These are phyloP conservation scores for Barnettozyma siamensis DNA, from an alignment of 805 yeast species.

Conservation along the genomic window DNA sequence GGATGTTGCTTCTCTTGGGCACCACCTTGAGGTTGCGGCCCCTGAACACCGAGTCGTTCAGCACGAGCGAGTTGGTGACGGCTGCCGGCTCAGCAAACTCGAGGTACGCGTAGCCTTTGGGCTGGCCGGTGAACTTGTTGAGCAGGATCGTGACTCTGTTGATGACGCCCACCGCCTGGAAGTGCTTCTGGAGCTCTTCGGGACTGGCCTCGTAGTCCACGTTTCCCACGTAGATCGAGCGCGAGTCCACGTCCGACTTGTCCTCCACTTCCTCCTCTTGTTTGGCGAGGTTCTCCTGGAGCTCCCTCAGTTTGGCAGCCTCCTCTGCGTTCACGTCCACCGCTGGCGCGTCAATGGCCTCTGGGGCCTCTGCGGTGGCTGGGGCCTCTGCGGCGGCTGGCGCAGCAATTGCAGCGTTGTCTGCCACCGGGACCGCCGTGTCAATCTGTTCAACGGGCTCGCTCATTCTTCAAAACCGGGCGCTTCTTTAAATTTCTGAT, in stretches of 20 bases:
- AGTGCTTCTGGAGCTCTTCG: slow-evolving; percentile 71
- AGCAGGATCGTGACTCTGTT: slow-evolving; percentile 73
- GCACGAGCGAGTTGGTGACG: slow-evolving; percentile 57
- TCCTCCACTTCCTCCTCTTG: slow-evolving; percentile 40
- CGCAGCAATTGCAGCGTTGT: slow-evolving; percentile 1
- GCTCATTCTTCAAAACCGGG: too few species aligned
- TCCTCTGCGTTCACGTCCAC: slow-evolving; percentile 38
- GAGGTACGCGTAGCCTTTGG: slow-evolving; percentile 83
- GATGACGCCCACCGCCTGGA: slow-evolving; percentile 63
- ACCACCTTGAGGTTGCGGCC: slow-evolving; percentile 69
- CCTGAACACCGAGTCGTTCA: slow-evolving; percentile 60
- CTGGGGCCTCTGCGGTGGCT: neutral
- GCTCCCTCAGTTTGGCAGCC: slow-evolving; percentile 52
- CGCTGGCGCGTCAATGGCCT: neutral
- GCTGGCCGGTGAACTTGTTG: slow-evolving; percentile 71
- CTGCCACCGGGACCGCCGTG: slow-evolving; percentile 1
- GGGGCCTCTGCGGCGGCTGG: too few species aligned
- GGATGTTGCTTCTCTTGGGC: slow-evolving; percentile 77
- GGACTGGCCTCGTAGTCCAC: slow-evolving; percentile 79
- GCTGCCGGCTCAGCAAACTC: slow-evolving; percentile 69
- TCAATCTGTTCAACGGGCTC: slow-evolving; percentile 8
- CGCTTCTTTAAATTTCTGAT: too few species aligned
- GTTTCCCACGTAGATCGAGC: slow-evolving; percentile 77
- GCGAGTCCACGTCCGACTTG: slow-evolving; percentile 64
- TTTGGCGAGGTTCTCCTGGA: slow-evolving; percentile 44